Evolutionary conservation across 495 filamentous ascomycete genomes (phyloP).

Genomic region (Cudoniella acicularis): DNA sequence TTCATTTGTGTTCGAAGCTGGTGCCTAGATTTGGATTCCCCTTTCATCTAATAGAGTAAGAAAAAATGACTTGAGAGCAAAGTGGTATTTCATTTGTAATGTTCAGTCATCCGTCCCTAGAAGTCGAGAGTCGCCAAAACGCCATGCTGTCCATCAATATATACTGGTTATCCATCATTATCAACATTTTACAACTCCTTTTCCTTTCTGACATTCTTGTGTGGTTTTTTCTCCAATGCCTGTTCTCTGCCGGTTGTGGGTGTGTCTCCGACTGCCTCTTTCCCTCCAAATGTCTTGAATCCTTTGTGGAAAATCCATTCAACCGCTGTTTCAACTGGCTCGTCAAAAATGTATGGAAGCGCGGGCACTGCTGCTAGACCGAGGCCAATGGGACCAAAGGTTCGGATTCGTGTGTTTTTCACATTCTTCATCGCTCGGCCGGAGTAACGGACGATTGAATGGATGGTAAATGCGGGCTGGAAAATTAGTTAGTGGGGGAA

Average conservation of each 20-base stretch:
- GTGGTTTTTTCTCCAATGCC: constrained; percentile 39
- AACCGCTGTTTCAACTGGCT: constrained; percentile 85
- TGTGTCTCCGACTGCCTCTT: constrained; percentile 44
- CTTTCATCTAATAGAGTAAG: too few species aligned
- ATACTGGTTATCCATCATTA: not conserved
- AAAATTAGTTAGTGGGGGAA: too few species aligned
- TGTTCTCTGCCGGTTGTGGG: constrained; percentile 53
- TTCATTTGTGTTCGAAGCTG: too few species aligned
- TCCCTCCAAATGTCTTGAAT: constrained; percentile 66
- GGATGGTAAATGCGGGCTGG: constrained; percentile 88
- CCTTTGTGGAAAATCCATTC: constrained; percentile 86
- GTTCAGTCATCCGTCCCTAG: not conserved
- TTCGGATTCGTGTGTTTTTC: constrained; percentile 70
- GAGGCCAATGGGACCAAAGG: constrained; percentile 88
- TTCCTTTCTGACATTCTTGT: constrained; percentile 43
- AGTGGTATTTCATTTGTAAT: not conserved
- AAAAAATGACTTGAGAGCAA: too few species aligned
- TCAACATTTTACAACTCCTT: constrained; percentile 41
- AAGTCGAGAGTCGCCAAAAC: not conserved
- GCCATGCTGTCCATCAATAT: not conserved
- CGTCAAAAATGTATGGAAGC: constrained; percentile 85
- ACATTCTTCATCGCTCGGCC: constrained; percentile 74
- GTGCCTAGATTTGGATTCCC: too few species aligned
- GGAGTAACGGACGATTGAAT: constrained; percentile 83
- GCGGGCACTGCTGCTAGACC: constrained; percentile 85